phyloP scores from a whole-genome alignment of 1,284 basidiomycete species.

The Apiotrichum siamense region DNA sequence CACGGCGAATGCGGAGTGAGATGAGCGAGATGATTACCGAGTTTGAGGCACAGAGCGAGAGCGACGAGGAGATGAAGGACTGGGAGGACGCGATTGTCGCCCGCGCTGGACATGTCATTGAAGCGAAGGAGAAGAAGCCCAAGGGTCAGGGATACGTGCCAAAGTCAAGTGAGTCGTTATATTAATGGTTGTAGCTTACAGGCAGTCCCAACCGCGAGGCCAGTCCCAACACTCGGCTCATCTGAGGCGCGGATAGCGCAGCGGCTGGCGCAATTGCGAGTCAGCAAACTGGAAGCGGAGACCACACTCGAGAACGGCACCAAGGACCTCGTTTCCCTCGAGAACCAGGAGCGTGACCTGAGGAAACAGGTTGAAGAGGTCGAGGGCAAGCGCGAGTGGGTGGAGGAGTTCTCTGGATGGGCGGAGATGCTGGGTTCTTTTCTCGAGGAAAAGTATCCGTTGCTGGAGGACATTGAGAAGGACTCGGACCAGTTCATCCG shows the following conservation, averaged over 20 bases:
- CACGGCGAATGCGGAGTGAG: slow-evolving; percentile 60
- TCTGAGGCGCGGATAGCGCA: slow-evolving; percentile 65
- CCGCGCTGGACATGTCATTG: slow-evolving; percentile 5
- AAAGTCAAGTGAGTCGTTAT: slow-evolving; percentile 59
- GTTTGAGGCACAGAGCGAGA: slow-evolving; percentile 62
- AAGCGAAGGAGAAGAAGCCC: slow-evolving; percentile 7
- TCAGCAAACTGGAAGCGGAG: slow-evolving; percentile 33
- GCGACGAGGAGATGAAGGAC: slow-evolving; percentile 75
- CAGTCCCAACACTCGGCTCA: slow-evolving; percentile 59
- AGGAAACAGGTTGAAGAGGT: slow-evolving; percentile 69
- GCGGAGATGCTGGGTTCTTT: slow-evolving; percentile 81
- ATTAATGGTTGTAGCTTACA: slow-evolving; percentile 32
- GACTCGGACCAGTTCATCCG: slow-evolving; percentile 67
- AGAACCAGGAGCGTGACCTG: slow-evolving; percentile 70
- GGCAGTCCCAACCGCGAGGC: slow-evolving; percentile 51
- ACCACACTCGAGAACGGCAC: slow-evolving; percentile 43
- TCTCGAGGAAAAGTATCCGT: slow-evolving; percentile 87
- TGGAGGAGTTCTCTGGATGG: slow-evolving; percentile 75
- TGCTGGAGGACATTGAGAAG: slow-evolving; percentile 75
- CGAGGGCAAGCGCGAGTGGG: slow-evolving; percentile 81
- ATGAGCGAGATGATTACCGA: slow-evolving; percentile 86
- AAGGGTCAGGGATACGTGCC: slow-evolving; percentile 62
- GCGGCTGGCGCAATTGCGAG: slow-evolving; percentile 55
- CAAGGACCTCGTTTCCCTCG: slow-evolving; percentile 64
- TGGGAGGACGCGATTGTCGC: slow-evolving; percentile 61